Evolutionary conservation across 441 rosid species (phyloP).

Genomic region (Francoa sonchifolia): DNA sequence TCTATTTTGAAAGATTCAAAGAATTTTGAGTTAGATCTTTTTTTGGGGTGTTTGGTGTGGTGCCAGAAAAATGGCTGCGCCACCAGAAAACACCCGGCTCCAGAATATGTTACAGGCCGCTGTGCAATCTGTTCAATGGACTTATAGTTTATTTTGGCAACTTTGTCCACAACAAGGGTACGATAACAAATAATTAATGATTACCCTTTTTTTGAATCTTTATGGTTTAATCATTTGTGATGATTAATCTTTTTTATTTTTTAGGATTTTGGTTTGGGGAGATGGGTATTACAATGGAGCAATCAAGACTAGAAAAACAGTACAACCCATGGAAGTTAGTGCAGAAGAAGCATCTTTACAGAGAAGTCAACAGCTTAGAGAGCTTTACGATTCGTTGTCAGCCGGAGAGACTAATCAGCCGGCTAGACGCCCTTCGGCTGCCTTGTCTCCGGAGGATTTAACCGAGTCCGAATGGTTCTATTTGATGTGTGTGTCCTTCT

Average conservation of each 20-base stretch:
- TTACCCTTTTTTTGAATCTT: too few relatives aligned
- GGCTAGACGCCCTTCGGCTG: conserved; percentile 55
- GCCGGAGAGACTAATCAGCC: conserved; percentile 64
- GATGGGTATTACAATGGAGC: conserved; percentile 95
- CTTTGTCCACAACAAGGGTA: conserved; percentile 89
- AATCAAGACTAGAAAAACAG: conserved; percentile 88
- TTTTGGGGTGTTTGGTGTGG: too few relatives aligned
- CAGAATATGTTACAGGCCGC: conserved; percentile 65
- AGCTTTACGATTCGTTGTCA: conserved; percentile 70
- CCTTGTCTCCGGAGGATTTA: conserved; percentile 90
- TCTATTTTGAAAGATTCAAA: not conserved
- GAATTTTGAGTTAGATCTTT: not conserved
- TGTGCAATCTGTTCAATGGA: conserved; percentile 89
- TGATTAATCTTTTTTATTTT: not conserved
- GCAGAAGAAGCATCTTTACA: conserved; percentile 81
- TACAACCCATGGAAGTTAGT: conserved; percentile 78
- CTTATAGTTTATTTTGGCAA: conserved; percentile 89
- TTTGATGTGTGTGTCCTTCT: conserved; percentile 88
- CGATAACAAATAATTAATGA: too few relatives aligned
- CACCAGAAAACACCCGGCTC: conserved; percentile 37
- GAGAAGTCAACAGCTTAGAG: conserved; percentile 88
- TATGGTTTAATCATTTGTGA: too few relatives aligned
- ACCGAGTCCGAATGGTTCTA: conserved; percentile 98
- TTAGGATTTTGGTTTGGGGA: conserved; percentile 70
- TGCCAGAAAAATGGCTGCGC: conserved; percentile 26